phyloP scores from a whole-genome alignment of 495 filamentous ascomycete species.

The Hypoxylon subgilvum region DNA sequence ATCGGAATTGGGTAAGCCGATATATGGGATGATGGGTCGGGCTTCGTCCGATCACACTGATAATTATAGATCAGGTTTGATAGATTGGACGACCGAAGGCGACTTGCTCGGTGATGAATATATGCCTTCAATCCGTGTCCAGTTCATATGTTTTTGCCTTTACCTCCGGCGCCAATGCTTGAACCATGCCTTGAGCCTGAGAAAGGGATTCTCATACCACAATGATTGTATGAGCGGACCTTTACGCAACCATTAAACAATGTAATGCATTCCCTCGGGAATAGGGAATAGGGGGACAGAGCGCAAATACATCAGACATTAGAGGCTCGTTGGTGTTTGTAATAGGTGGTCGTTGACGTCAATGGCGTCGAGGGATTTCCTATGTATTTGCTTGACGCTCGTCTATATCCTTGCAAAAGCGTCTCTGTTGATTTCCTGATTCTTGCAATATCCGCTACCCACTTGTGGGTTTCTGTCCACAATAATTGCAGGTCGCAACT shows the following conservation, averaged over 20 bases:
- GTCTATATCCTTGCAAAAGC: slow-evolving; percentile 16
- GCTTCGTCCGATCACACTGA: background rate
- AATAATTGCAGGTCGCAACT: slow-evolving; percentile 1
- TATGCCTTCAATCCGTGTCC: too few relatives aligned
- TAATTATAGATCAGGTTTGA: too few relatives aligned
- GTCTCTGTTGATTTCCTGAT: slow-evolving; percentile 17
- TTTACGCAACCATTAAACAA: slow-evolving; percentile 10
- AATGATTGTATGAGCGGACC: background rate
- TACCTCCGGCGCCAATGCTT: too few relatives aligned
- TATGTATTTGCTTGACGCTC: slow-evolving; percentile 12
- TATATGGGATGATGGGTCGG: slow-evolving; percentile 5
- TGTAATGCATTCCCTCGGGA: background rate
- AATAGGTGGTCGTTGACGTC: slow-evolving; percentile 25
- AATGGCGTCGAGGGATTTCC: slow-evolving; percentile 19
- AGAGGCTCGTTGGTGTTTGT: background rate
- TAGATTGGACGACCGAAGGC: too few relatives aligned
- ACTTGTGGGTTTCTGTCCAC: slow-evolving; percentile 20
- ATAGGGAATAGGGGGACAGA: background rate
- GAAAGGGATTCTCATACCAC: too few relatives aligned
- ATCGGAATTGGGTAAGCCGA: too few relatives aligned
- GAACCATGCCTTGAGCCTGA: too few relatives aligned
- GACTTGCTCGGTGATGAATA: too few relatives aligned
- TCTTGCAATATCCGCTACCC: slow-evolving; percentile 24
- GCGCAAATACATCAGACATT: slow-evolving; percentile 18
- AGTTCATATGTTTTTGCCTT: too few relatives aligned